phyloP scores from a whole-genome alignment of 2,329 filamentous ascomycete species.

The Fusarium sp. region DNA sequence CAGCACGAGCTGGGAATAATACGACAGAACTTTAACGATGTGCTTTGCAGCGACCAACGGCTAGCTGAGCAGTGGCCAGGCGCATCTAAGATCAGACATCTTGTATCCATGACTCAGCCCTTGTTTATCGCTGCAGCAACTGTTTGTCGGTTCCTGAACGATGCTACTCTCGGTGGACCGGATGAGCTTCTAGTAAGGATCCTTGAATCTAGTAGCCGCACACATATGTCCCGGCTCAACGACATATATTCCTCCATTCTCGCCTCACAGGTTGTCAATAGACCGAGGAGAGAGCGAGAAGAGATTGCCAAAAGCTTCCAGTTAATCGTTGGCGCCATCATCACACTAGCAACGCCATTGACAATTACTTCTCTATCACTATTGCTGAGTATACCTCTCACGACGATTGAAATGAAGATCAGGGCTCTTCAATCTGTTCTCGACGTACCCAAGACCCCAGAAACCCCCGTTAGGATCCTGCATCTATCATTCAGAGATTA shows the following conservation, averaged over 20 bases:
- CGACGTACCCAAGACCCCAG: not conserved
- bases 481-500: not conserved
- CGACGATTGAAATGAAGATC: not conserved
- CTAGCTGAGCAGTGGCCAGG: not conserved
- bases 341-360: not conserved
- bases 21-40: not conserved
- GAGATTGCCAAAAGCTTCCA: not conserved
- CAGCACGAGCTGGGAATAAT: not conserved
- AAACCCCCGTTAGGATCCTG: not conserved
- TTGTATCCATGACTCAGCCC: not conserved
- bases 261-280: fast-evolving
- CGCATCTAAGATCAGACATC: not conserved
- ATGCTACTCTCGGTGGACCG: not conserved
- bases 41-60: fast-evolving
- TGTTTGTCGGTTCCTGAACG: not conserved
- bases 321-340: not conserved
- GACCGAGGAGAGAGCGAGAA: not conserved
- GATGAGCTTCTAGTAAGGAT: not conserved
- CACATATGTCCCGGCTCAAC: not conserved
- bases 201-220: not conserved
- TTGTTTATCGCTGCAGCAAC: not conserved
- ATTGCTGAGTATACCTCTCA: not conserved
- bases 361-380: not conserved
- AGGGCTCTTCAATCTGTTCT: not conserved
- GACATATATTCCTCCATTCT: not conserved